Percentiles rank a stretch among this genome's conserved stretches.
phyloP scores from a whole-genome alignment of 352 stramenopile species.

The Globisporangium viniferum region DNA sequence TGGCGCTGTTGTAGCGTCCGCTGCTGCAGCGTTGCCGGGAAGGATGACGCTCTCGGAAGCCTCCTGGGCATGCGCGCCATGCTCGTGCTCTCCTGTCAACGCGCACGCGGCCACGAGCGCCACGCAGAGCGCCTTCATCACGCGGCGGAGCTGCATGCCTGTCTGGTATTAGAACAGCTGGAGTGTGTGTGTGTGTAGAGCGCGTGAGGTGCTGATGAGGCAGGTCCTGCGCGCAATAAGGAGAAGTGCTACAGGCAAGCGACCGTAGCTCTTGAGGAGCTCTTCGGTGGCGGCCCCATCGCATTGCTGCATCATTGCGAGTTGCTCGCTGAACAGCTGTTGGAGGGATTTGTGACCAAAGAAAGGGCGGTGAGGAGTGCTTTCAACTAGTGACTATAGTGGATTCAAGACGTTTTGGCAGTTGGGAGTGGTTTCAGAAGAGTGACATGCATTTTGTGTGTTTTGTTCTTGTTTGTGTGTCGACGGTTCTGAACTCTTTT shows the following conservation, averaged over 20 bases:
- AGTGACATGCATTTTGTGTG: background rate
- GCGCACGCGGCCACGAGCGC: background rate
- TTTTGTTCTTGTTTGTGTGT: background rate
- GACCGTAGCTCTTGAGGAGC: background rate
- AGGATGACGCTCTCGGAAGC: constrained; percentile 15
- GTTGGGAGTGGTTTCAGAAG: background rate
- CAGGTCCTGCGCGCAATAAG: background rate
- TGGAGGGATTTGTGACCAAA: background rate
- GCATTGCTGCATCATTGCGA: background rate
- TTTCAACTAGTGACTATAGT: constrained; percentile 3
- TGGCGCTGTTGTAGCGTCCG: background rate
- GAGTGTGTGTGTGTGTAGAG: background rate
- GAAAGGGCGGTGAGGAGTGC: background rate
- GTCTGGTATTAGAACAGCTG: background rate
- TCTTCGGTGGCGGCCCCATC: background rate
- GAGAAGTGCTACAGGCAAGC: background rate
- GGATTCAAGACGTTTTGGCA: background rate
- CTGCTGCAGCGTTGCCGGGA: background rate
- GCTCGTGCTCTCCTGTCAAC: background rate
- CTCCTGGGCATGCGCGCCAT: background rate
- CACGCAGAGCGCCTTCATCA: constrained; percentile 9
- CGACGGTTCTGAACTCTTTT: background rate
- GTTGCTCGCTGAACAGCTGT: background rate
- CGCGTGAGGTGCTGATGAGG: background rate
- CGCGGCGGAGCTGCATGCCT: background rate